phyloP scores from a whole-genome alignment of 2,329 filamentous ascomycete species.

The Tolypocladium ophioglossoides region DNA sequence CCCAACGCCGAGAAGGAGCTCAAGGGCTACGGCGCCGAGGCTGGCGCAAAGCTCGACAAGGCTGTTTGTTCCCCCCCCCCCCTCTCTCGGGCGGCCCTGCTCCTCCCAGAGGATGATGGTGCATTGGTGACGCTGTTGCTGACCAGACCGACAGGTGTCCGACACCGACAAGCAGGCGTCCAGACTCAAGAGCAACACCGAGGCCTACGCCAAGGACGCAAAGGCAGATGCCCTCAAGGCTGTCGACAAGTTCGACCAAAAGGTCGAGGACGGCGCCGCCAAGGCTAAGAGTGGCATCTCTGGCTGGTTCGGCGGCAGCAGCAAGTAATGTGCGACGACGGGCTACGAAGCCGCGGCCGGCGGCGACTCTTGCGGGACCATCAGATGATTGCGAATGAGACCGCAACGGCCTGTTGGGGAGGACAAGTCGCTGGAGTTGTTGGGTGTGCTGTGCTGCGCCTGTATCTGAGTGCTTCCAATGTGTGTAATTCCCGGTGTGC shows the following conservation, averaged over 20 bases:
- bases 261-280: slow-evolving; percentile 64
- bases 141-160: slow-evolving; percentile 19
- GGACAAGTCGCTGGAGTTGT: background rate
- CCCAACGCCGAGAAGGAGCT: slow-evolving; percentile 55
- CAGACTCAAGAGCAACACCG: slow-evolving; percentile 49
- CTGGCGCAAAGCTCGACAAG: slow-evolving; percentile 57
- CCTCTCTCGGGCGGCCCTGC: background rate
- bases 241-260: slow-evolving; percentile 74
- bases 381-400: background rate
- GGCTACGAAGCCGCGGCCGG: too few relatives aligned
- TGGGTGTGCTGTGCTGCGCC: background rate
- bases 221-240: slow-evolving; percentile 58
- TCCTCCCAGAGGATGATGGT: background rate
- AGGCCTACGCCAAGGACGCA: slow-evolving; percentile 50
- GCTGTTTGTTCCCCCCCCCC: slow-evolving; percentile 41
- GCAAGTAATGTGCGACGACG: slow-evolving; percentile 15
- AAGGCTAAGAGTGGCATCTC: slow-evolving; percentile 79
- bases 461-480: background rate
- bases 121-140: background rate
- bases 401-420: background rate
- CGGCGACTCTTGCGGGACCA: background rate
- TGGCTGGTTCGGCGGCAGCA: slow-evolving; percentile 73
- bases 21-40: slow-evolving; percentile 33
- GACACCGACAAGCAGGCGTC: slow-evolving; percentile 54
- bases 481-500: background rate